Conservation (phyloP, 1,139 yeast species). For the Scheffersomyces parashehatae region DNA sequence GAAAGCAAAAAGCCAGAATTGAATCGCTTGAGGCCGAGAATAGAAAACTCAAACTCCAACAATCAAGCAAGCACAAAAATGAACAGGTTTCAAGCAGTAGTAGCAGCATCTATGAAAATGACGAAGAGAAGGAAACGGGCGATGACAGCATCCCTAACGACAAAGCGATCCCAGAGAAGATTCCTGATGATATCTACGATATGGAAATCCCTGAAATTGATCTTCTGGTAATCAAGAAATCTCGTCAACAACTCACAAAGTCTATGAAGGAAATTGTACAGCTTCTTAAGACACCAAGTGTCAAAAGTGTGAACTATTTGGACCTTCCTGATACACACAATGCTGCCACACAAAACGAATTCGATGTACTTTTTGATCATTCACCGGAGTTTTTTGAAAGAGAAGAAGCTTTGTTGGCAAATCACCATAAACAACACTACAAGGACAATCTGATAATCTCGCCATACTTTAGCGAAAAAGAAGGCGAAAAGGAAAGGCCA, state of each 20-base stretch:
- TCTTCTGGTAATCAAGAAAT: constrained; percentile 36
- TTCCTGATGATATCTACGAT: not conserved
- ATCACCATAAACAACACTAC: too few relatives aligned
- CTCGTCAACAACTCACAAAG: constrained; percentile 39
- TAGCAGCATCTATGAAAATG: too few relatives aligned
- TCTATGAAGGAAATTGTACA: constrained; percentile 46
- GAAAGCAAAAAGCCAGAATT: constrained; percentile 35
- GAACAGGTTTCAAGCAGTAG: not conserved
- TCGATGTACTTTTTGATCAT: constrained; percentile 15
- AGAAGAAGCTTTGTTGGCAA: too few relatives aligned
- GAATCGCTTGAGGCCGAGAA: constrained; percentile 27
- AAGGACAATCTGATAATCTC: too few relatives aligned
- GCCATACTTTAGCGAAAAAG: too few relatives aligned
- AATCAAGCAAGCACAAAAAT: not conserved
- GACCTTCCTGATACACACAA: constrained; percentile 17
- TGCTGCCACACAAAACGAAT: constrained; percentile 10
- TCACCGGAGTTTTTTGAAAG: not conserved
- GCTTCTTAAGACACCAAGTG: constrained; percentile 39
- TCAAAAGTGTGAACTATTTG: constrained; percentile 19
- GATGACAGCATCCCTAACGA: not conserved
- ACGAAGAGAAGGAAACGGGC: not conserved
- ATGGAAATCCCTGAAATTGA: constrained; percentile 41
- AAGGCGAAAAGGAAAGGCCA: too few relatives aligned
- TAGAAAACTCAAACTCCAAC: not conserved
- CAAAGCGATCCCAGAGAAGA: not conserved